phyloP scores from a whole-genome alignment of 1,284 basidiomycete genomes.

The Xanthoconium separans region DNA sequence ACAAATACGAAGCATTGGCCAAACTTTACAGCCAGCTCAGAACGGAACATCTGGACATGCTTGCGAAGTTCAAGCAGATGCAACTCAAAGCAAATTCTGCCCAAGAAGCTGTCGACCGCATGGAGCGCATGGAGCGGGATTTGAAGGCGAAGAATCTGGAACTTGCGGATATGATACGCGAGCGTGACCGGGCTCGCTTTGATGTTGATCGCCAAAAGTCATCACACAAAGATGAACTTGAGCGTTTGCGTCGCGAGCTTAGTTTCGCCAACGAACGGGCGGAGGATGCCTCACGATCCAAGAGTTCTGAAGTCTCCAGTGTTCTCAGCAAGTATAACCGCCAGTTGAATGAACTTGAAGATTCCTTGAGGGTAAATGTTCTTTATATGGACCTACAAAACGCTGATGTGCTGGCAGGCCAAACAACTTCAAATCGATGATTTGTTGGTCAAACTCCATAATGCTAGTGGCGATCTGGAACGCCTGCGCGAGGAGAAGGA shows the following conservation, averaged over 20 bases:
- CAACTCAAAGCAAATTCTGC: constrained; percentile 98
- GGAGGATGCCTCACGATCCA: constrained; percentile 89
- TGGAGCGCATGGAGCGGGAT: constrained; percentile 99
- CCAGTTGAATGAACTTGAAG: constrained; percentile 94
- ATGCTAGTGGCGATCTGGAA: constrained; percentile 74
- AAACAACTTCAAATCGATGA: constrained; percentile 97
- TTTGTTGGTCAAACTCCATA: constrained; percentile 77
- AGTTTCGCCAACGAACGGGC: constrained; percentile 98
- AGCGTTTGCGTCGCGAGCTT: constrained; percentile 90
- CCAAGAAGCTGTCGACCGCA: constrained; percentile 97
- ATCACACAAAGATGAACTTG: constrained; percentile 93
- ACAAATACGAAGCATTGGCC: constrained; percentile 98
- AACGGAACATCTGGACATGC: constrained; percentile 96
- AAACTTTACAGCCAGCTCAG: constrained; percentile 99
- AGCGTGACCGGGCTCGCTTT: constrained; percentile 94
- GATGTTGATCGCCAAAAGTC: constrained; percentile 96
- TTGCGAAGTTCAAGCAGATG: constrained; percentile 96
- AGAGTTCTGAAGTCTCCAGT: constrained; percentile 89
- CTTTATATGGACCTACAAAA: not conserved
- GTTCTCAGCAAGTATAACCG: constrained; percentile 95
- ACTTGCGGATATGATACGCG: constrained; percentile 98
- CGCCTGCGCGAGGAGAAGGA: constrained; percentile 93
- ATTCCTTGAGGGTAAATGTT: constrained; percentile 77
- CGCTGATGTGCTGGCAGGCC: constrained; percentile 46
- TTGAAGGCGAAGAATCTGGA: constrained; percentile 98